Conservation (phyloP, 2,329 filamentous ascomycete genomes). For the Rhytidhysteron rufulum region DNA sequence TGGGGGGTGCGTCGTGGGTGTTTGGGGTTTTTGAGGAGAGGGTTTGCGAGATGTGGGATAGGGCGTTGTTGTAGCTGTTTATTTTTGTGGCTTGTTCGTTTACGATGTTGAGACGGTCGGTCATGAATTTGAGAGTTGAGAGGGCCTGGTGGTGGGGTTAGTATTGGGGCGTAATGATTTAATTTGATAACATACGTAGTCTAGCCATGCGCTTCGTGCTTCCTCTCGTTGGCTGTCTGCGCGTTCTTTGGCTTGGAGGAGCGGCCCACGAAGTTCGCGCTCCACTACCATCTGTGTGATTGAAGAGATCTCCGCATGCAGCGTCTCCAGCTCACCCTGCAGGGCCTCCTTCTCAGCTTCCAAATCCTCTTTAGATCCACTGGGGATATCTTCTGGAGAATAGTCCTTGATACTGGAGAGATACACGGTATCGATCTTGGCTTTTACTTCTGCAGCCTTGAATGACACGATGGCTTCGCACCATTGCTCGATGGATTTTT, state of each 20-base stretch:
- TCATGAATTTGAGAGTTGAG: conserved; percentile 41
- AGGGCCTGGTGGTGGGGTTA: conserved; percentile 27
- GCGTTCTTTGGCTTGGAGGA: conserved; percentile 41
- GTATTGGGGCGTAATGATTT: neutral
- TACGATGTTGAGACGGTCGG: conserved; percentile 29
- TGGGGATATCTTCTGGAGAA: conserved; percentile 7
- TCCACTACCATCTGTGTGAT: conserved; percentile 69
- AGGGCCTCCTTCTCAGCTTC: conserved; percentile 51
- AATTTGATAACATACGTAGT: conserved; percentile 34
- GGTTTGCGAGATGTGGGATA: conserved; percentile 23
- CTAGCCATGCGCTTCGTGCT: conserved; percentile 38
- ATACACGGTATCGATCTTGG: conserved; percentile 51
- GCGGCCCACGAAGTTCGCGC: conserved; percentile 62
- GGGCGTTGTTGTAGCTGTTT: conserved; percentile 27
- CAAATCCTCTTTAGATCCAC: conserved; percentile 39
- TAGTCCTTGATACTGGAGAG: conserved; percentile 35
- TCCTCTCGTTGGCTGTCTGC: conserved; percentile 30
- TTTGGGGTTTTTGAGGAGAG: conserved; percentile 23
- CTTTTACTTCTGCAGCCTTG: conserved; percentile 38
- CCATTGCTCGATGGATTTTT: conserved; percentile 53
- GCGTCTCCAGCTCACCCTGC: conserved; percentile 63
- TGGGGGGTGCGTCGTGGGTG: conserved; percentile 11
- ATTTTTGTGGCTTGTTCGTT: conserved; percentile 18
- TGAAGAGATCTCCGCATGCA: conserved; percentile 66
- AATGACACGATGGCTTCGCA: conserved; percentile 44